Base-by-base conservation (phyloP, 176 grass and related monocot genomes). In the Carex parvula region DNA sequence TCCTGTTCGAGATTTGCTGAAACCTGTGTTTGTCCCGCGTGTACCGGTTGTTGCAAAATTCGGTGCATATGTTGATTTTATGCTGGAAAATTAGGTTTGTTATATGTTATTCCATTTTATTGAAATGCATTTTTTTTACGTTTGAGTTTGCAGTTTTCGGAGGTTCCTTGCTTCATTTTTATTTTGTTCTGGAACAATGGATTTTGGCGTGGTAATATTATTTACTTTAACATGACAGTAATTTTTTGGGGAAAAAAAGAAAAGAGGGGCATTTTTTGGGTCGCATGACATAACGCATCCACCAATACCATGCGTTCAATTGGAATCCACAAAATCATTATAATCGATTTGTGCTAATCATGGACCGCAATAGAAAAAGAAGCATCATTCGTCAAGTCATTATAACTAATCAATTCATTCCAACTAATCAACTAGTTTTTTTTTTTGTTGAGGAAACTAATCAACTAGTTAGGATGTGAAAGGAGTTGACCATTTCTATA, bases 1-100 rank as follows among this genome's bases (percentile, higher is more conserved):
- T 85, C 83, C 35, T 85, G 83, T 70, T 85, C 69, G 1, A 85
- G 37, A 78, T 85, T 70, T 35, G 22, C 35, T 2, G 70, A 85
- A 20, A 64, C 24, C 8, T 85, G 70, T 50, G 29, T 35, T 78
- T 64, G 48, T 62, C 55, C 53, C 15, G 6, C 3, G 3, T 73
- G 53, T 75, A 78, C 54, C 15, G 69, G 71, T 18, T 85, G 83
- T 78, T 85, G 18, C 37, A 78, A 24, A 75, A 2, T n/a, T 26
- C 5, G 17, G 10, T 85, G 70, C 70, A 61, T 78, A 85, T 76
- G 70, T 64, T 85, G 29, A 85, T 77, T 82, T 82, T 30, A 67
- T 24, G n/a, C 12, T 53, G 46, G 71, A 75, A 3, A 4, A 50
- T 75, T 53, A 53, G 71, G 4, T 29, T 54, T 54, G 17, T 74